Evolutionary conservation across 345 rosid species (phyloP).

Genomic region (Eucalyptus regnans): DNA sequence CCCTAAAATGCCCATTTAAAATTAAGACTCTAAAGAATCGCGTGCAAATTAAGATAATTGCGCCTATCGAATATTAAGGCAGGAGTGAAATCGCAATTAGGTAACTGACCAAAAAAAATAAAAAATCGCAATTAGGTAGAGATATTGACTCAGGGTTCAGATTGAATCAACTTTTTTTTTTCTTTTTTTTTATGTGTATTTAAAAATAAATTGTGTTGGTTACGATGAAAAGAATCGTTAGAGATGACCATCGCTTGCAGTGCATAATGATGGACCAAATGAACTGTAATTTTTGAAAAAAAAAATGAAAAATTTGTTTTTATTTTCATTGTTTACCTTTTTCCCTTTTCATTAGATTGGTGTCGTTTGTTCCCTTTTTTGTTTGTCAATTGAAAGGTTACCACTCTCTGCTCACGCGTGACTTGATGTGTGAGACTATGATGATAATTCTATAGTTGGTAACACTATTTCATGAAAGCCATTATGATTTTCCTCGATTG

Average conservation of each 20-base stretch:
- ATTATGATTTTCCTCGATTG: neutral
- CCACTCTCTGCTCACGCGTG: fast-evolving
- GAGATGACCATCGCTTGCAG: no score
- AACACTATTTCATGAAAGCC: no score
- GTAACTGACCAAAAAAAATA: no score
- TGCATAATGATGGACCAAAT: no score
- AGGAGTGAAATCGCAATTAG: neutral
- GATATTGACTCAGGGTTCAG: no score
- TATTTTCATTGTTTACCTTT: neutral
- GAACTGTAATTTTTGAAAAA: no score
- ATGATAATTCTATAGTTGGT: neutral
- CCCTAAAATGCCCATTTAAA: neutral
- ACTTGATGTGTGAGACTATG: neutral
- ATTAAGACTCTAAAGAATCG: neutral
- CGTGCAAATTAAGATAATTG: neutral
- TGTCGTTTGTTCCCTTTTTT: neutral
- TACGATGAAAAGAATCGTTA: no score
- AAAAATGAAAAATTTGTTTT: neutral
- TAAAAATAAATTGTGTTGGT: neutral
- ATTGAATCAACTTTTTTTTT: no score
- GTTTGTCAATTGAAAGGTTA: neutral
- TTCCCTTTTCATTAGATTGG: neutral
- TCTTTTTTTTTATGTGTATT: no score
- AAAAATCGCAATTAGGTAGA: no score
- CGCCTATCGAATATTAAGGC: neutral